These are phyloP conservation scores for Colletotrichum agaves DNA, from an alignment of 2,329 filamentous ascomycete species.

Conservation along the genomic window DNA sequence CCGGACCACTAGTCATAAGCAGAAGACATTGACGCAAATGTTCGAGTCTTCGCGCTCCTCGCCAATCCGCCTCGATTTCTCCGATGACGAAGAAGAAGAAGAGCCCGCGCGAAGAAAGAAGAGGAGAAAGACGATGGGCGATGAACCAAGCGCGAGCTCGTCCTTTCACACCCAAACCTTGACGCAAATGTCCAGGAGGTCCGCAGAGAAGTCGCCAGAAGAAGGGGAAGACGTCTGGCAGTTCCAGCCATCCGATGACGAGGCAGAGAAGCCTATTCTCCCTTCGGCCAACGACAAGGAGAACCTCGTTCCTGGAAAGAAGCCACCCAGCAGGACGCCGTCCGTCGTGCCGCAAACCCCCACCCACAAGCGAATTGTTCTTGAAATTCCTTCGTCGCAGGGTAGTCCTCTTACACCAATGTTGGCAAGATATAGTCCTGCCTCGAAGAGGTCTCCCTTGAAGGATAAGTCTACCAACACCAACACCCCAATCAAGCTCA, in stretches of 20 bases:
- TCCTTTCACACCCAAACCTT: conserved; percentile 55
- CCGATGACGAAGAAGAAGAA: conserved; percentile 44
- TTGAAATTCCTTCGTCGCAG: conserved; percentile 59
- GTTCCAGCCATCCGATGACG: conserved; percentile 54
- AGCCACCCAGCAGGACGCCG: conserved; percentile 43
- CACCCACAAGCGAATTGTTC: conserved; percentile 43
- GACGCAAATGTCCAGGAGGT: conserved; percentile 54
- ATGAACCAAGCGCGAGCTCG: conserved; percentile 42
- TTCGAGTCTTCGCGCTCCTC: conserved; percentile 48
- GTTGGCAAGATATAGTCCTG: conserved; percentile 52
- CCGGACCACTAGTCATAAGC: conserved; percentile 38
- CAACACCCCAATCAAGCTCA: conserved; percentile 21
- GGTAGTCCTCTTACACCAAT: conserved; percentile 55
- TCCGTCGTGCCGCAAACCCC: conserved; percentile 58
- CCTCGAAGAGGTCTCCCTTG: conserved; percentile 49
- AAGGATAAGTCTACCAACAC: conserved; percentile 48
- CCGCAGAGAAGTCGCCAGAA: conserved; percentile 49
- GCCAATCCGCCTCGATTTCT: conserved; percentile 38
- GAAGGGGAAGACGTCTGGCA: conserved; percentile 30
- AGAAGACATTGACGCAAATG: conserved; percentile 57
- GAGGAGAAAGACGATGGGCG: conserved; percentile 46
- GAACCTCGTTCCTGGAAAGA: conserved; percentile 27
- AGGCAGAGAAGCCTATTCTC: conserved; percentile 45
- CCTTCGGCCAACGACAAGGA: conserved; percentile 54
- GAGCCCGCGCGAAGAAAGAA: conserved; percentile 22